Percentiles rank a stretch among this genome's conserved stretches.
These are phyloP conservation scores for Ophiosphaerella narmari DNA, from an alignment of 2,329 filamentous ascomycete species.

Conservation along the genomic window DNA sequence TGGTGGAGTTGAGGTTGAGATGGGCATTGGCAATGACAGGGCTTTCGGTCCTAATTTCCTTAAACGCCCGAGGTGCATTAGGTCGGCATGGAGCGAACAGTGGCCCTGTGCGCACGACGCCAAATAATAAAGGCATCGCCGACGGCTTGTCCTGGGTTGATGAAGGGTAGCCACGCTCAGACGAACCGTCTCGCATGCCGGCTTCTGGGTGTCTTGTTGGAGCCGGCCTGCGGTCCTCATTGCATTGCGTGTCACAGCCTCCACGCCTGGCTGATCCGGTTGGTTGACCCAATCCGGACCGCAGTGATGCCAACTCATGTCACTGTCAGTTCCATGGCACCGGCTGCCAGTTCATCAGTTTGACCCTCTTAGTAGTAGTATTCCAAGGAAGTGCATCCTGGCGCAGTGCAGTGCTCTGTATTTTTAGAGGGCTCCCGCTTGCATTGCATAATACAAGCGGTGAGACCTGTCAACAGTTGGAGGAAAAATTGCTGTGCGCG, in stretches of 20 bases:
- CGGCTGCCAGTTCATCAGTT: constrained; percentile 31
- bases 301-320: constrained; percentile 30
- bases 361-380: constrained; percentile 4
- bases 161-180: constrained; percentile 31
- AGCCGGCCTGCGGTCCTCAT: constrained; percentile 13
- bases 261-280: constrained; percentile 28
- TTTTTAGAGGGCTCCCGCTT: constrained; percentile 27
- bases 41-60: constrained; percentile 34
- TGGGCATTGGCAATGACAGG: constrained; percentile 13
- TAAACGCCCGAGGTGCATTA: constrained; percentile 44
- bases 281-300: constrained; percentile 27
- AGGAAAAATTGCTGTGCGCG: constrained; percentile 6
- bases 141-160: constrained; percentile 22
- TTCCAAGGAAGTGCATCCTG: constrained; percentile 29
- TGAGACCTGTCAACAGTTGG: constrained; percentile 31
- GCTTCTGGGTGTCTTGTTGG: constrained; percentile 17
- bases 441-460: constrained; percentile 38
- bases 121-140: constrained; percentile 27
- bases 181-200: constrained; percentile 23
- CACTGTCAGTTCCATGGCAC: constrained; percentile 20
- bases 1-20: constrained; percentile 32
- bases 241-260: constrained; percentile 29
- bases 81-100: constrained; percentile 33
- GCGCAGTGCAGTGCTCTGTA: constrained; percentile 24
- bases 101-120: constrained; percentile 40